A percentile compares a stretch with the other conserved stretches of the same genome.
phyloP scores from a whole-genome alignment of 768 basidiomycete genomes.

The Pseudohyphozyma bogoriensis region DNA sequence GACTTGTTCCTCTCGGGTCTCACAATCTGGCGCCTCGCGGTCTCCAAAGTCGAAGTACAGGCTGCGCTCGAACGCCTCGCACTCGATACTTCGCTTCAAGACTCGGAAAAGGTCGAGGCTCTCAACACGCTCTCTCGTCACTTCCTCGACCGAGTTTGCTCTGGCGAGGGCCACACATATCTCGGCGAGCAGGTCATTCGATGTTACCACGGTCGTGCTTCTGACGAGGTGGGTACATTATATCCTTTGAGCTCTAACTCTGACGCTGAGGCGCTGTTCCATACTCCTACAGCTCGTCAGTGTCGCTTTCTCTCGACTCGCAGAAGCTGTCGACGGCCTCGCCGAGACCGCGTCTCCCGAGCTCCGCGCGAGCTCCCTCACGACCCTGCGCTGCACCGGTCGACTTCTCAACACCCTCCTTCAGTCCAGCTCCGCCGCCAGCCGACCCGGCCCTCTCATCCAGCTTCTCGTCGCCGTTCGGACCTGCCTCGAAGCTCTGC shows the following conservation, averaged over 20 bases:
- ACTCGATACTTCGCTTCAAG: slow-evolving; percentile 10
- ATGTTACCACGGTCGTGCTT: slow-evolving; percentile 26
- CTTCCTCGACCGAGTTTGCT: slow-evolving; percentile 24
- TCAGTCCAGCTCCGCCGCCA: background rate
- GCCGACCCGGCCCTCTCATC: background rate
- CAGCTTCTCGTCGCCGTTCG: slow-evolving; percentile 13
- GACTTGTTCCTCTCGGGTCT: slow-evolving; percentile 28
- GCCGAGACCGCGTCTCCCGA: background rate
- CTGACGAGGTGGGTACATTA: slow-evolving; percentile 16
- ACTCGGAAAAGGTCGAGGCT: slow-evolving; percentile 13
- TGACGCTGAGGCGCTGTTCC: no score
- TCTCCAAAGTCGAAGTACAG: slow-evolving; percentile 27
- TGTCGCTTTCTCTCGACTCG: slow-evolving; percentile 23
- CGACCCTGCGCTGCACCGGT: slow-evolving; percentile 14
- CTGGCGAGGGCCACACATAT: slow-evolving; percentile 21
- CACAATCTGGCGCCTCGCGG: slow-evolving; percentile 23
- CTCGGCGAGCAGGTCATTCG: slow-evolving; percentile 27
- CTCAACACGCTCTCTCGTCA: slow-evolving; percentile 21
- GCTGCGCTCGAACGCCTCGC: slow-evolving; percentile 27
- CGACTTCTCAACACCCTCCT: slow-evolving; percentile 23
- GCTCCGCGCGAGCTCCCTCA: slow-evolving; percentile 1
- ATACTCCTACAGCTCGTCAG: slow-evolving; percentile 21
- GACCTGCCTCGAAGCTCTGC: background rate
- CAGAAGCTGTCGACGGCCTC: slow-evolving; percentile 6
- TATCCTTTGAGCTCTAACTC: background rate